Conservation (phyloP, 495 filamentous ascomycete species). For the Aspergillus leporis region DNA sequence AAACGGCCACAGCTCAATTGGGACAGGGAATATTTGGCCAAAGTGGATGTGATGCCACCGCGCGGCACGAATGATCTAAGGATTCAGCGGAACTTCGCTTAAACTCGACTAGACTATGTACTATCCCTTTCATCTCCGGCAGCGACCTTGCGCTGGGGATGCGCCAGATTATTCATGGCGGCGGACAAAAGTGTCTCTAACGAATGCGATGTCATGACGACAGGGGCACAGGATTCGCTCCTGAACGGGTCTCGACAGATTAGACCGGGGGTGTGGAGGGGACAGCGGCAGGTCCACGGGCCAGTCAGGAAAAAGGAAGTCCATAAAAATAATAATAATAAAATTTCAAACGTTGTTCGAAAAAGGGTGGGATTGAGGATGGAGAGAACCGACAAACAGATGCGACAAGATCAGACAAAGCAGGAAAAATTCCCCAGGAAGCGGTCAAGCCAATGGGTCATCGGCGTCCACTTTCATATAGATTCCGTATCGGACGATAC, state of each 20-base stretch:
- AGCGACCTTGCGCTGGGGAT: slow-evolving; percentile 21
- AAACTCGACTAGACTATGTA: slow-evolving; percentile 20
- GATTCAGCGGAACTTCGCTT: slow-evolving; percentile 24
- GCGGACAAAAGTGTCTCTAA: slow-evolving; percentile 19
- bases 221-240: slow-evolving; percentile 24
- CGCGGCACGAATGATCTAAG: slow-evolving; percentile 21
- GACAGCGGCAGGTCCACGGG: slow-evolving; percentile 20
- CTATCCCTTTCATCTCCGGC: slow-evolving; percentile 31
- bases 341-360: neutral
- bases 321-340: slow-evolving; percentile 7
- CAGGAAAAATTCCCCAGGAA: slow-evolving; percentile 9
- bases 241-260: slow-evolving; percentile 24
- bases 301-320: slow-evolving; percentile 20
- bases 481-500: slow-evolving; percentile 19
- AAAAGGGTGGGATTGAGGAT: neutral
- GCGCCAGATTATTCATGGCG: slow-evolving; percentile 20
- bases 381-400: slow-evolving; percentile 11
- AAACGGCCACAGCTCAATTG: slow-evolving; percentile 14
- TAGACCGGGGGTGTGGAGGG: slow-evolving; percentile 15
- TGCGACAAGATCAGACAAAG: slow-evolving; percentile 2
- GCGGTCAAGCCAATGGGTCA: slow-evolving; percentile 27
- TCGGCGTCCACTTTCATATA: slow-evolving; percentile 14
- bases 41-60: slow-evolving; percentile 24
- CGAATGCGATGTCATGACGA: slow-evolving; percentile 19
- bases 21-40: slow-evolving; percentile 8